Base-by-base conservation (phyloP, 768 basidiomycete genomes). In the Pleurotus djamor region DNA sequence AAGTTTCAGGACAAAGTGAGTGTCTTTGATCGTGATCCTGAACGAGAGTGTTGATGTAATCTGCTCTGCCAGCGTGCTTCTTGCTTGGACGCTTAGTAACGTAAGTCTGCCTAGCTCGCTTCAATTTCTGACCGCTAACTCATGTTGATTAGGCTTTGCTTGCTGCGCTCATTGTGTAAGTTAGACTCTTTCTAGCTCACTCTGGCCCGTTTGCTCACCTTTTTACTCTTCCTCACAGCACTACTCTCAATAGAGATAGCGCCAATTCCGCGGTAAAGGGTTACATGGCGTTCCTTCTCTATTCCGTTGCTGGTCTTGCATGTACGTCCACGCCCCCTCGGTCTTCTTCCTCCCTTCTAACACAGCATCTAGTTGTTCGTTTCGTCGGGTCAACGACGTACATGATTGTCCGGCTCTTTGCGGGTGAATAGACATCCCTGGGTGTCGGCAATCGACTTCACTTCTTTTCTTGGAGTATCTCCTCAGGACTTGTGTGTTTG, bases 51-150 rank as follows among this genome's bases (percentile, higher is more conserved):
- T 52, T 52, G 14, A 50, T 33, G 52, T 49, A 36, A 28, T 59
- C 36, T 61, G 21, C 21, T 28, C 21, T 28, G 21, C 21, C 21
- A 77, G 80, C 16, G 92, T 96, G 6, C 71, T 98, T 64, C 76
- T 98, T 61, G 83, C 87, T 5, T 99, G 95, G 94, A 91, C 90
- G 7, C 74, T 98, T 68, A 87, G 88, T 48, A 97, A 97, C 72
- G 89, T 88, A 65, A 66, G 76, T 69, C 51, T 32, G 52, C 38
- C 38, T n/a, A 9, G 38, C 41, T 44, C 51, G 36, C 49, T 36
- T 49, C 33, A 41, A 52, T 34, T 35, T 38, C n/a, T 14, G 17
- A 61, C 65, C 37, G 67, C 4, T 52, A 66, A 36, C 65, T 21
- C 32, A 34, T 59, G 59, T 16, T 28, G 44, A 36, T 5, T 59